A percentile compares a stretch with the other conserved stretches of the same genome.
Evolutionary conservation across 352 stramenopile genomes (phyloP).

Genomic region (Phytophthora vignae): DNA sequence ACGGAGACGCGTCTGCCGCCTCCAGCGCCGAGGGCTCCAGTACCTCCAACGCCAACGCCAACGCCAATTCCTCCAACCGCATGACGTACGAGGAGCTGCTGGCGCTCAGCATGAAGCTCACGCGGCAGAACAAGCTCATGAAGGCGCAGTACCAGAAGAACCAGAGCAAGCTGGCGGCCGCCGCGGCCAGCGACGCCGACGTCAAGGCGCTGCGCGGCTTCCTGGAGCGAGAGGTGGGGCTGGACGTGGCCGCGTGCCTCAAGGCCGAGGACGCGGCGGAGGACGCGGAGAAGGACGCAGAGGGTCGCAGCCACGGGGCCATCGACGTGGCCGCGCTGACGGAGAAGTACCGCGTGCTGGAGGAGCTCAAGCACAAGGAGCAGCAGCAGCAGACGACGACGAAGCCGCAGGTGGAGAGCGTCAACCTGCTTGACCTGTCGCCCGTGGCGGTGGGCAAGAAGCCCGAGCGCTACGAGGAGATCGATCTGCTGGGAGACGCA

Average conservation of each 20-base stretch:
- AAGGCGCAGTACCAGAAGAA: constrained; percentile 86
- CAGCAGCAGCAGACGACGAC: constrained; percentile 21
- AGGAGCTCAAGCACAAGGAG: constrained; percentile 55
- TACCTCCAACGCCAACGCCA: background rate
- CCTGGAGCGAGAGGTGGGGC: constrained; percentile 67
- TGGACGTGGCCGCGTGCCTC: constrained; percentile 71
- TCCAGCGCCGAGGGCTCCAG: no score
- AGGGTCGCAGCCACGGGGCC: constrained; percentile 22
- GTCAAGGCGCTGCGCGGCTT: constrained; percentile 58
- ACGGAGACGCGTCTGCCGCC: constrained; percentile 11
- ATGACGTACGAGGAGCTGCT: constrained; percentile 87
- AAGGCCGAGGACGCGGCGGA: background rate
- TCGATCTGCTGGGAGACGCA: constrained; percentile 56
- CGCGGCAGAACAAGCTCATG: constrained; percentile 90
- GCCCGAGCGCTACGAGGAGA: constrained; percentile 53
- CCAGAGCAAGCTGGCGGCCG: constrained; percentile 54
- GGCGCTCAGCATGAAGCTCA: constrained; percentile 89
- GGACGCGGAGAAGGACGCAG: background rate
- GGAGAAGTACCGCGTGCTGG: constrained; percentile 58
- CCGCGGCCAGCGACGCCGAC: constrained; percentile 56
- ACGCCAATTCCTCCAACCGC: constrained; percentile 11
- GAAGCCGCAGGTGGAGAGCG: constrained; percentile 29
- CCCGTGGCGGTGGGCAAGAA: constrained; percentile 34
- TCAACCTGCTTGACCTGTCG: constrained; percentile 57
- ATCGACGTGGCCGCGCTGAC: constrained; percentile 56